phyloP scores from a whole-genome alignment of 2,329 filamentous ascomycete species.

The Monosporascus sp. region DNA sequence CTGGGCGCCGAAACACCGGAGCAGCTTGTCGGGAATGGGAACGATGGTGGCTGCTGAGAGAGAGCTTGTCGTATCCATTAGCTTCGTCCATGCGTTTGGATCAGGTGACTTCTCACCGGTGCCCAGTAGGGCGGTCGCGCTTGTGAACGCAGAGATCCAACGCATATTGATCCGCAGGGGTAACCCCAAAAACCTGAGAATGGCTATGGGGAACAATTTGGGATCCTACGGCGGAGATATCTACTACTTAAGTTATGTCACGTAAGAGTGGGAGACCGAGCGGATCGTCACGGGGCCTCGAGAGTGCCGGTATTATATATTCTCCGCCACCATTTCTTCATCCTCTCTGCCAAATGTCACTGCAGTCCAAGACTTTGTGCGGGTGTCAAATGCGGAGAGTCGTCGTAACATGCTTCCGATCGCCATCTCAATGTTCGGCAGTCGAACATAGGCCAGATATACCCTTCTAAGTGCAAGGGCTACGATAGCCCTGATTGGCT shows the following conservation, averaged over 20 bases:
- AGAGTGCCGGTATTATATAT: neutral
- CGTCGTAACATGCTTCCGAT: neutral
- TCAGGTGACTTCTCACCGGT: neutral
- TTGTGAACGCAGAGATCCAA: neutral
- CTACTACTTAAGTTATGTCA: neutral
- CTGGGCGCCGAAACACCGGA: slow-evolving; percentile 14
- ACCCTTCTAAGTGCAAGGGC: neutral
- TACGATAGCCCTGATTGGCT: neutral
- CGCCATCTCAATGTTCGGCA: neutral
- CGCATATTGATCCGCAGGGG: neutral
- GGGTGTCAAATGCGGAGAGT: neutral
- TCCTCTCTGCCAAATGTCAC: neutral
- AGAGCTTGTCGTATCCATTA: slow-evolving; percentile 4
- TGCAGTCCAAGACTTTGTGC: neutral
- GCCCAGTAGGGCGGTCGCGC: neutral
- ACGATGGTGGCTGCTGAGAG: slow-evolving; percentile 10
- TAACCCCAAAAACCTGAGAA: neutral
- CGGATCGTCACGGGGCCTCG: neutral
- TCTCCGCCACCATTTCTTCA: neutral
- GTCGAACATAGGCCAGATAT: neutral
- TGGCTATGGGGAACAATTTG: neutral
- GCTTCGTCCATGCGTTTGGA: neutral
- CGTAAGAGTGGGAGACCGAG: neutral
- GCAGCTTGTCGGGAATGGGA: slow-evolving; percentile 20
- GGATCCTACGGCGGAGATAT: neutral